These are phyloP conservation scores for Cornus kousa DNA, from an alignment of 148 eudicot species.

Conservation along the genomic window DNA sequence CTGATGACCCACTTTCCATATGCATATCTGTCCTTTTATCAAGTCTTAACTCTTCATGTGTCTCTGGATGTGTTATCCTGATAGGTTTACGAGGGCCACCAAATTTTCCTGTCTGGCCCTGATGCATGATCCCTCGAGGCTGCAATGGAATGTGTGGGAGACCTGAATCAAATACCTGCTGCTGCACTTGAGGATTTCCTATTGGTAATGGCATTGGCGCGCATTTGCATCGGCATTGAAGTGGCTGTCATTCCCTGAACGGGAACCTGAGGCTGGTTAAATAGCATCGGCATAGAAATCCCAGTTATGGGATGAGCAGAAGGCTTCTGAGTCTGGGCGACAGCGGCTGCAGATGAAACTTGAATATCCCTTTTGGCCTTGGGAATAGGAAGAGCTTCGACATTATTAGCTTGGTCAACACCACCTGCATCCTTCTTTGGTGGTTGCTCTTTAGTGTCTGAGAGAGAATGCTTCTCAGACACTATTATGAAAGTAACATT, in stretches of 20 bases:
- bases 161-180: conserved; percentile 47
- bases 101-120: conserved; percentile 51
- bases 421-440: conserved; percentile 43
- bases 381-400: conserved; percentile 32
- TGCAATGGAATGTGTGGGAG: conserved; percentile 55
- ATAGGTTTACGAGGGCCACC: conserved; percentile 53
- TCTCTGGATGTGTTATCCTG: conserved; percentile 86
- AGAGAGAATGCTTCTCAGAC: too few species aligned
- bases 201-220: conserved; percentile 45
- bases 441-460: conserved; percentile 47
- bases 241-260: conserved; percentile 24
- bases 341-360: conserved; percentile 31
- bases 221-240: conserved; percentile 52
- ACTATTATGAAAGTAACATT: too few species aligned
- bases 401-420: conserved; percentile 32
- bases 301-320: conserved; percentile 44
- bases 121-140: conserved; percentile 72
- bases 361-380: conserved; percentile 47
- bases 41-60: conserved; percentile 72
- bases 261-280: conserved; percentile 43
- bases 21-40: conserved; percentile 34
- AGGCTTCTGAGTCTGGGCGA: conserved; percentile 50
- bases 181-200: conserved; percentile 57
- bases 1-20: conserved; percentile 38
- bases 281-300: conserved; percentile 43